Base-by-base conservation (phyloP, 805 yeast genomes). In the Ogataea methylovora region DNA sequence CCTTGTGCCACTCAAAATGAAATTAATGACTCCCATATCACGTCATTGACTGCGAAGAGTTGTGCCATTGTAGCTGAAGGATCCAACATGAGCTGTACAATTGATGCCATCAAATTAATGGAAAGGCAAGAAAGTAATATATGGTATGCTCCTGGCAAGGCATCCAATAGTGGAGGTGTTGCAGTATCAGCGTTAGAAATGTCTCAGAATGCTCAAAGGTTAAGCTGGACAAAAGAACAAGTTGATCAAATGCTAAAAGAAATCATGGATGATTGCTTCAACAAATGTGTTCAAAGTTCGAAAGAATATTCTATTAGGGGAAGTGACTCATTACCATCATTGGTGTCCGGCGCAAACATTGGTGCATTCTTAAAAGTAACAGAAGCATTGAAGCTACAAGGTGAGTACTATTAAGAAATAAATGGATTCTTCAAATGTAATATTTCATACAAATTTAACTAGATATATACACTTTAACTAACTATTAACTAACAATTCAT, bases 91-190 rank as follows among this genome's bases (percentile, higher is more conserved):
- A 97, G 98, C 60, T 88, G 95, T 50, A 88, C 97, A 51, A 81
- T 83, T 67, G 97, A 90, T 63, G 98, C 98, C 49, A 85, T 90
- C 50, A 86, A 84, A 42, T 88, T 88, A 54, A 97, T 90, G 76
- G 84, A 81, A 52, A 76, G 73, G 62, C 77, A 63, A 30, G 54
- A 66, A 39, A 48, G 69, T 38, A 69, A 76, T 41, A 84, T 87
- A 65, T 90, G 98, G 98, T 90, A 88, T 70, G 97, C 94, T 54
- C 97, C 97, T 60, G 97, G 97, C 68, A 90, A 90, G 77, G 97
- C 97, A 51, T 90, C 97, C 56, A 90, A 90, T 79, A 82, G 94
- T 71, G 98, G 97, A 70, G 98, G 98, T 79, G 98, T 90, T 52
- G 95, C 96, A 39, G 97, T 88, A 38, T 85, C 96, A 39, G 97